Conservation (phyloP, 176 grass and related monocot species). For the Oryza coarctata region DNA sequence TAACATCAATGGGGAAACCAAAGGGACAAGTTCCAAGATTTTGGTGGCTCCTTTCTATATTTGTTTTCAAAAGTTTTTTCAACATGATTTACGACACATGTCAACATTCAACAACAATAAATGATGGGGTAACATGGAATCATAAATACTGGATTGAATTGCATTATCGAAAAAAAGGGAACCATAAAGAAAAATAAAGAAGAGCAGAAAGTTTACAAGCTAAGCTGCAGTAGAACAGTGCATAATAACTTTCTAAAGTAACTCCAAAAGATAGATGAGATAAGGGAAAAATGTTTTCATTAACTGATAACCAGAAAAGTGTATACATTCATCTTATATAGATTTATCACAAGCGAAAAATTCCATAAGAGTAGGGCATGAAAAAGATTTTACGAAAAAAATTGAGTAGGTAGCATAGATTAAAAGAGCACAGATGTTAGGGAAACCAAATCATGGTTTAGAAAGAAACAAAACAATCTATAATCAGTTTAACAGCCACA, state of each 20-base stretch:
- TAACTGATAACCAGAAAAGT: not conserved
- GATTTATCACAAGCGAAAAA: not conserved
- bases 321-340: not conserved
- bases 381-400: not conserved
- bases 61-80: not conserved
- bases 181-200: not conserved
- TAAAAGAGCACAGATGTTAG: not conserved
- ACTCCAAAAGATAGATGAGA: not conserved
- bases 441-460: not conserved
- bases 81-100: not conserved
- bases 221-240: conserved; percentile 8
- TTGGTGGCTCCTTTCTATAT: not conserved
- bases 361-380: not conserved
- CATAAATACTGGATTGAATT: not conserved
- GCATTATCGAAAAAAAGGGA: not conserved
- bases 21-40: not conserved
- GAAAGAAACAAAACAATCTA: not conserved
- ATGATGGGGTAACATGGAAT: not conserved
- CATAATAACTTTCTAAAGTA: not conserved
- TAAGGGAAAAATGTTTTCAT: conserved; percentile 3
- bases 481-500: conserved; percentile 13
- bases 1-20: not conserved
- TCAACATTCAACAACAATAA: not conserved
- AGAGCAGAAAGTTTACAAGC: not conserved
- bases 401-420: not conserved